Evolutionary conservation across 176 grass and related monocot species (phyloP).

Genomic region (Bromus sterilis): DNA sequence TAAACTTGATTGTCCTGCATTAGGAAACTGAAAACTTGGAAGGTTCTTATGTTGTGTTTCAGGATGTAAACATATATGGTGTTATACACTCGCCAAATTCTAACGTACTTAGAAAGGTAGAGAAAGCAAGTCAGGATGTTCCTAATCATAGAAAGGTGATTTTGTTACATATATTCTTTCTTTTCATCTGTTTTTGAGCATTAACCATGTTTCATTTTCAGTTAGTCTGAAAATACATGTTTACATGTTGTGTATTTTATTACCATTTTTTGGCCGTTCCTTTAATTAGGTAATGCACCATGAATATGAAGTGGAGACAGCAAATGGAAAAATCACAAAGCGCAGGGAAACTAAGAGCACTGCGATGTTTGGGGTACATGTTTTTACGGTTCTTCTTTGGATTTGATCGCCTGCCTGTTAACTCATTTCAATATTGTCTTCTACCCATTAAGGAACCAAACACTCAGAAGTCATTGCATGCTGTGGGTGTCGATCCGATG

Average conservation of each 20-base stretch:
- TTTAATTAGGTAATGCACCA: conserved; percentile 60
- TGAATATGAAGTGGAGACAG: conserved; percentile 90
- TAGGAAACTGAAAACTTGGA: neutral
- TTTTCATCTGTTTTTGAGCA: neutral
- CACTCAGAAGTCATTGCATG: conserved; percentile 46
- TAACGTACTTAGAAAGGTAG: conserved; percentile 72
- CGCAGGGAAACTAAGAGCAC: conserved; percentile 87
- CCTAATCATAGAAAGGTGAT: conserved; percentile 77
- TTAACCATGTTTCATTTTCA: neutral
- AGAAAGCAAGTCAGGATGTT: conserved; percentile 48
- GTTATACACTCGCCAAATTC: conserved; percentile 67
- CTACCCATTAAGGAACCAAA: conserved; percentile 47
- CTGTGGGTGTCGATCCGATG: too few species aligned
- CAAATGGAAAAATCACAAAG: conserved; percentile 79
- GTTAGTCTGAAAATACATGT: neutral
- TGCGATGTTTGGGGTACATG: conserved; percentile 78
- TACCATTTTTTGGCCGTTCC: neutral
- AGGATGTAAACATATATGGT: conserved; percentile 72
- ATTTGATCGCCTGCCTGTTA: conserved; percentile 13
- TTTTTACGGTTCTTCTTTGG: conserved; percentile 7
- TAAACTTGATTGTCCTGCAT: neutral
- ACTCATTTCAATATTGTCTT: conserved; percentile 18
- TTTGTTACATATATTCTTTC: conserved; percentile 6
- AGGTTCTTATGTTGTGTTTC: conserved; percentile 26
- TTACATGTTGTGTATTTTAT: conserved; percentile 2